Conservation (phyloP, 768 basidiomycete species). For the Mycena rebaudengoi region DNA sequence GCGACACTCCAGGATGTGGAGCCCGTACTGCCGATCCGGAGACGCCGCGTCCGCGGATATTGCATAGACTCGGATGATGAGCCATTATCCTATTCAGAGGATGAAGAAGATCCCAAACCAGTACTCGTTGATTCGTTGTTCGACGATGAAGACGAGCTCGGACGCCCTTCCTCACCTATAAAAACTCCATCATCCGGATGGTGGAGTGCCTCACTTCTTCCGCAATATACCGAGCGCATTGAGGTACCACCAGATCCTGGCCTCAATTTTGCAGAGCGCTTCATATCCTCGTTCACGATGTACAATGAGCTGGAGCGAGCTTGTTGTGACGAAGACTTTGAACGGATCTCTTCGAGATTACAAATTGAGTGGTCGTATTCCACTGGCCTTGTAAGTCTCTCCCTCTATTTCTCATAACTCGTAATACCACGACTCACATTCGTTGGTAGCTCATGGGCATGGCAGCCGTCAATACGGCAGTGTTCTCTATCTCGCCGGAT, state of each 20-base stretch:
- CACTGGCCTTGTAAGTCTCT: conserved; percentile 62
- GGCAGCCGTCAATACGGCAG: conserved; percentile 63
- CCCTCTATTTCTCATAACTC: too few species aligned
- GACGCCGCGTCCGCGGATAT: conserved; percentile 49
- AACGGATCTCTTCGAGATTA: conserved; percentile 55
- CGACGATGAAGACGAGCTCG: conserved; percentile 30
- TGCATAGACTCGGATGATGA: conserved; percentile 53
- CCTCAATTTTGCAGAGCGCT: conserved; percentile 40
- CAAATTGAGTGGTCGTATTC: conserved; percentile 72
- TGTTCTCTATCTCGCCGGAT: conserved; percentile 68
- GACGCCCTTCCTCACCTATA: conserved; percentile 11
- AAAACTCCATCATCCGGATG: conserved; percentile 15
- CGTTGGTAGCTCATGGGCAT: conserved; percentile 65
- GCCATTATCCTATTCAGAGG: conserved; percentile 33
- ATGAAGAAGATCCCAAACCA: conserved; percentile 24
- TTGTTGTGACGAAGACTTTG: conserved; percentile 55
- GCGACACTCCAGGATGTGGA: conserved; percentile 11
- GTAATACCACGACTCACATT: not conserved
- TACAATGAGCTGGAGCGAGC: conserved; percentile 65
- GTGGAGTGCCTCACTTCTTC: conserved; percentile 47
- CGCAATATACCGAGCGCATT: conserved; percentile 52
- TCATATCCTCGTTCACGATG: conserved; percentile 60
- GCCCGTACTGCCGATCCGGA: conserved; percentile 31
- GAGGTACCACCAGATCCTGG: conserved; percentile 38
- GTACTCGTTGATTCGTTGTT: conserved; percentile 24